Percentiles rank a stretch among this genome's conserved stretches.
These are phyloP conservation scores for Cicer bijugum DNA, from an alignment of 306 rosid species.

Conservation along the genomic window DNA sequence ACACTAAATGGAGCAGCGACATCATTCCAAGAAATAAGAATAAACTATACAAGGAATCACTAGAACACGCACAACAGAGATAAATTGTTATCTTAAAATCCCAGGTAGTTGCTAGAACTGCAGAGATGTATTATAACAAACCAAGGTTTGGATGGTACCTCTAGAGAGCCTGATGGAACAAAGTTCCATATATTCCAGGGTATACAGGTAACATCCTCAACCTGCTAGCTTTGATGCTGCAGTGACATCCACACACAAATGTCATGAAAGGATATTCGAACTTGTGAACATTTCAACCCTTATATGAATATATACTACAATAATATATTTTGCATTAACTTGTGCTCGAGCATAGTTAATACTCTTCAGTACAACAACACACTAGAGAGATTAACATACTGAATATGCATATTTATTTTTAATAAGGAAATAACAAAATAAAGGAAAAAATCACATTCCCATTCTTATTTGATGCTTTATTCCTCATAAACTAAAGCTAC, in stretches of 20 bases:
- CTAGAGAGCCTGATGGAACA: conserved; percentile 33
- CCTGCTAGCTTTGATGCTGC: conserved; percentile 36
- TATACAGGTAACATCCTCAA: conserved; percentile 28
- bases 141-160: conserved; percentile 33
- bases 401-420: neutral
- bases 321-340: conserved; percentile 11
- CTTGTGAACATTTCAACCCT: neutral
- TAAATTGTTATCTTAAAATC: neutral
- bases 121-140: conserved; percentile 19
- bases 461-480: neutral
- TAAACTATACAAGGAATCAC: conserved; percentile 2
- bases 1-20: neutral
- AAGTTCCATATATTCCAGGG: conserved; percentile 23
- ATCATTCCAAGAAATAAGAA: neutral
- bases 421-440: neutral
- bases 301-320: neutral
- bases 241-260: conserved; percentile 19
- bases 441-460: neutral
- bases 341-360: neutral
- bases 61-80: conserved; percentile 1
- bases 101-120: neutral
- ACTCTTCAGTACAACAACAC: neutral
- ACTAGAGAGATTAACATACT: conserved; percentile 3
- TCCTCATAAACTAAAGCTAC: neutral
- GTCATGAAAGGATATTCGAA: conserved; percentile 11